These are phyloP conservation scores for Cochlearia excelsa DNA, from an alignment of 345 rosid genomes.

Conservation along the genomic window DNA sequence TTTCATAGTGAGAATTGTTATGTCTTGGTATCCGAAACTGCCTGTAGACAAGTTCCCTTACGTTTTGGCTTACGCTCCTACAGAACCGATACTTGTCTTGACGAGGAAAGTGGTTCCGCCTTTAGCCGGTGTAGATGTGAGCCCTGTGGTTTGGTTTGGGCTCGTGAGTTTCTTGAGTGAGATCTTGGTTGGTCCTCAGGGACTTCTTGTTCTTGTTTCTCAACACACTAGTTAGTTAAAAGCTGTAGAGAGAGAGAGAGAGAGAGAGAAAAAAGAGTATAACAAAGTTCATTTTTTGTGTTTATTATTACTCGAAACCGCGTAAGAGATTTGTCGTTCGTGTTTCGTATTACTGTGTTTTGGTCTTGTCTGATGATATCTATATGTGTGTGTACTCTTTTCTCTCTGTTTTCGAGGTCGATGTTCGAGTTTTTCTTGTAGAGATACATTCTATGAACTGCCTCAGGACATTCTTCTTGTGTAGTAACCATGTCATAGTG, in stretches of 20 bases:
- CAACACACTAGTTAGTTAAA: constrained; percentile 57
- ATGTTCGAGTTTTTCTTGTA: too few species aligned
- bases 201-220: constrained; percentile 84
- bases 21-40: constrained; percentile 97
- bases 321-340: too few species aligned
- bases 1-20: constrained; percentile 67
- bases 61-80: constrained; percentile 84
- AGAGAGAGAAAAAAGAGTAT: too few species aligned
- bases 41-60: constrained; percentile 83
- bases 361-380: too few species aligned
- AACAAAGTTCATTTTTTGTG: too few species aligned
- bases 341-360: too few species aligned
- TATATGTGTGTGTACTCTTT: too few species aligned
- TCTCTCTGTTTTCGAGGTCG: too few species aligned
- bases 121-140: constrained; percentile 83
- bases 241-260: constrained; percentile 8
- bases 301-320: too few species aligned
- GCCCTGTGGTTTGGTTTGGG: constrained; percentile 90
- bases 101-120: constrained; percentile 88
- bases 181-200: constrained; percentile 87
- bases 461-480: too few species aligned
- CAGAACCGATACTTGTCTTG: constrained; percentile 67
- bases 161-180: constrained; percentile 78
- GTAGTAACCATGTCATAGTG: too few species aligned
- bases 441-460: too few species aligned